Percentiles rank a stretch among this genome's conserved stretches.
Evolutionary conservation across 1,139 yeast species (phyloP).

Genomic region (Kodamaea sp.): DNA sequence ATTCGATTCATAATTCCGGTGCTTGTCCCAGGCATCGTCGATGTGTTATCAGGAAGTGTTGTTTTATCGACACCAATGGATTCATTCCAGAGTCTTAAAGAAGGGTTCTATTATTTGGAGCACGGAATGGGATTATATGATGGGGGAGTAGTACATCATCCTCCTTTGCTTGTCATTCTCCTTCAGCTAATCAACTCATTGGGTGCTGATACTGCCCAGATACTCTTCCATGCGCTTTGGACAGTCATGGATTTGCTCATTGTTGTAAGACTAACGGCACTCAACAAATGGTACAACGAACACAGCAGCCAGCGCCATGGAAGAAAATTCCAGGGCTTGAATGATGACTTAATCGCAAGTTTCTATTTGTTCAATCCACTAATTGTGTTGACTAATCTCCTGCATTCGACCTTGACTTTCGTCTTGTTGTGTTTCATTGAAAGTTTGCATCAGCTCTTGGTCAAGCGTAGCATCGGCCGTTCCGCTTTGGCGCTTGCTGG

Average conservation of each 20-base stretch:
- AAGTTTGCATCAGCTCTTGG: conserved; percentile 49
- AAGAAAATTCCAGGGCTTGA: conserved; percentile 21
- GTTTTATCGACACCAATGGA: conserved; percentile 81
- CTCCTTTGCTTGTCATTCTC: conserved; percentile 66
- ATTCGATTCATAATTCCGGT: conserved; percentile 36
- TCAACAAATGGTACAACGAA: conserved; percentile 41
- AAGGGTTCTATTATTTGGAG: conserved; percentile 72
- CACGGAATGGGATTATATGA: conserved; percentile 68
- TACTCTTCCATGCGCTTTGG: conserved; percentile 34
- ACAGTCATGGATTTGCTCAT: conserved; percentile 44
- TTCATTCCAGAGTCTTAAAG: conserved; percentile 67
- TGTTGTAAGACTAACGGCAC: conserved; percentile 41
- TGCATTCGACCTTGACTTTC: conserved; percentile 68
- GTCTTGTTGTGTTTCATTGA: conserved; percentile 58
- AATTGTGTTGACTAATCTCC: conserved; percentile 61
- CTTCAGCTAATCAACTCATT: conserved; percentile 38
- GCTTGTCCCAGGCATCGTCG: conserved; percentile 32
- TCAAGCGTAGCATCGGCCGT: conserved; percentile 38
- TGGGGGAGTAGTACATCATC: conserved; percentile 86
- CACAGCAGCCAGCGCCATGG: conserved; percentile 26
- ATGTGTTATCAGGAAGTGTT: conserved; percentile 39
- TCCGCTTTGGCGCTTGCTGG: conserved; percentile 59
- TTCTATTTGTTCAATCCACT: conserved; percentile 83
- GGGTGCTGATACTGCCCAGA: conserved; percentile 10
- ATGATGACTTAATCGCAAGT: conserved; percentile 52